Conservation (phyloP, 2,329 filamentous ascomycete genomes). For the Exophiala phaeomuriformis region DNA sequence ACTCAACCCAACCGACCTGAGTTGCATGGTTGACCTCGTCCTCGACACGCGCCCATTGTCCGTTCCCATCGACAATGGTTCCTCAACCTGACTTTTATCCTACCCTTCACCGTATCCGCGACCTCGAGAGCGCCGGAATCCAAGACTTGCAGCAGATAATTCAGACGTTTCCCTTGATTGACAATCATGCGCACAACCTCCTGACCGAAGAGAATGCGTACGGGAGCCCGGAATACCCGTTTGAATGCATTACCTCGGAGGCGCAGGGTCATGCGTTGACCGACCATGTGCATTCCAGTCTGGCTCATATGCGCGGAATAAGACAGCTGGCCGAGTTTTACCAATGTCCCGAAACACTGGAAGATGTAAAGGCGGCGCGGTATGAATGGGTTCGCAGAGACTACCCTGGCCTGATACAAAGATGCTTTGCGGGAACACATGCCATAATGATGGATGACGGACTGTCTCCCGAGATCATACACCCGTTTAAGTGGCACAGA, state of each 20-base stretch:
- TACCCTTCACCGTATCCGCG: conserved; percentile 18
- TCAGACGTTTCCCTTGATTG: conserved; percentile 39
- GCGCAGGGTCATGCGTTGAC: conserved; percentile 60
- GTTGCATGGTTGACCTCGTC: neutral
- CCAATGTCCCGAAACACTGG: conserved; percentile 57
- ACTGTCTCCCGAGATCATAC: conserved; percentile 50
- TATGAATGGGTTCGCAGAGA: conserved; percentile 42
- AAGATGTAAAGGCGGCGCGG: conserved; percentile 46
- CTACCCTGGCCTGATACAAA: conserved; percentile 52
- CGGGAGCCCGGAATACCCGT: conserved; percentile 35
- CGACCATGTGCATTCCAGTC: conserved; percentile 51
- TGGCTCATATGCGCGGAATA: conserved; percentile 64
- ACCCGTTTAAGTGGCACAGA: conserved; percentile 59
- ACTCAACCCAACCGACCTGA: neutral
- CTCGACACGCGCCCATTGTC: conserved; percentile 47
- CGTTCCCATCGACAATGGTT: conserved; percentile 23
- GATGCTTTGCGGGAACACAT: conserved; percentile 65
- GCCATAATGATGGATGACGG: conserved; percentile 73
- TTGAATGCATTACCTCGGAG: conserved; percentile 63
- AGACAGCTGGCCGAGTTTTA: conserved; percentile 61
- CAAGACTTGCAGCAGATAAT: conserved; percentile 33
- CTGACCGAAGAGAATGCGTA: conserved; percentile 31
- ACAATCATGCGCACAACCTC: conserved; percentile 44
- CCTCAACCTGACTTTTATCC: conserved; percentile 31
- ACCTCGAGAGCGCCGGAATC: conserved; percentile 26